phyloP scores from a whole-genome alignment of 2,329 filamentous ascomycete species.

The Aspergillus fumigatiaffinis region DNA sequence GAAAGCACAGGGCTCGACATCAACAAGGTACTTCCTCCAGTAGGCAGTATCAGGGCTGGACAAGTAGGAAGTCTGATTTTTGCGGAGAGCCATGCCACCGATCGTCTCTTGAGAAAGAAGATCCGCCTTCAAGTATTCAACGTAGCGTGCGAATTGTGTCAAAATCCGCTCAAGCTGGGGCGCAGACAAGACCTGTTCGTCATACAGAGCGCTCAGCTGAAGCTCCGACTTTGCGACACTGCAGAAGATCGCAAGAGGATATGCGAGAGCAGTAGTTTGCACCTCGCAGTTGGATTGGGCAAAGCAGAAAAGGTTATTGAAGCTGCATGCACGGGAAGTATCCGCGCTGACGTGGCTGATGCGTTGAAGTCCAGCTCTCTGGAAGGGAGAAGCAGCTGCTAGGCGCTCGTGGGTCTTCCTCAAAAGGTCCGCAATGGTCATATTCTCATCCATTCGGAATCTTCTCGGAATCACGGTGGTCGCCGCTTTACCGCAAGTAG shows the following conservation, averaged over 20 bases:
- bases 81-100: slow-evolving; percentile 19
- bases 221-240: not conserved
- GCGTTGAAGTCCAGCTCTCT: slow-evolving; percentile 45
- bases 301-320: slow-evolving; percentile 40
- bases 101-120: slow-evolving; percentile 12
- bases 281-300: slow-evolving; percentile 1
- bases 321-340: slow-evolving; percentile 36
- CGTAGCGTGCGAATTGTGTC: slow-evolving; percentile 6
- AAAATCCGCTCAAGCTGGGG: slow-evolving; percentile 8
- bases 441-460: slow-evolving; percentile 27
- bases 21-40: slow-evolving; percentile 45
- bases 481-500: slow-evolving; percentile 37
- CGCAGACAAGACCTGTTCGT: slow-evolving; percentile 5
- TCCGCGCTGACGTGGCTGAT: slow-evolving; percentile 52
- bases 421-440: slow-evolving; percentile 46
- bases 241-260: slow-evolving; percentile 10
- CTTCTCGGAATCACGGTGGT: slow-evolving; percentile 41
- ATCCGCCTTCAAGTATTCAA: slow-evolving; percentile 6
- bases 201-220: slow-evolving; percentile 5
- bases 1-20: slow-evolving; percentile 46
- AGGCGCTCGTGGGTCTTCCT: slow-evolving; percentile 49
- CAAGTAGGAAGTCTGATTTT: slow-evolving; percentile 14
- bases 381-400: slow-evolving; percentile 58
- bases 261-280: not conserved
- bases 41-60: slow-evolving; percentile 35